Base-by-base conservation (phyloP, 345 rosid genomes). In the Noccaea bulbosa region DNA sequence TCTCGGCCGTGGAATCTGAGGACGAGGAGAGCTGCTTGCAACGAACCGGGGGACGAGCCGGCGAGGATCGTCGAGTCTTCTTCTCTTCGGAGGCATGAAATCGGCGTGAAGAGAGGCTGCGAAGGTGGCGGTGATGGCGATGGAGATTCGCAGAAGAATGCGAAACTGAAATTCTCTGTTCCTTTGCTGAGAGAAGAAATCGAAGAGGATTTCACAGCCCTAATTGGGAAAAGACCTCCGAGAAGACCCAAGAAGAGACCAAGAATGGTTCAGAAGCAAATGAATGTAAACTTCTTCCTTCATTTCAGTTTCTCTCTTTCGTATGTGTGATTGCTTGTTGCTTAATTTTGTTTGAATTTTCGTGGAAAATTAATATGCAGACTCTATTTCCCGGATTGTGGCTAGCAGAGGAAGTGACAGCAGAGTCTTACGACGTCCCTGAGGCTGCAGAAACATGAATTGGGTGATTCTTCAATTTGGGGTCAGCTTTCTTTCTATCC, bases 201-300 rank as follows among this genome's bases (percentile, higher is more conserved):
- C 51, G 93, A 84, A 70, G 78, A 79, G 52, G 96, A 89, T 73
- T 89, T 84, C 70, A 22, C 69, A 39, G 80, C 56, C 64, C 63
- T 89, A 39, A 45, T 80, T 12, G 83, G 89, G 45, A 80, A 63
- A 27, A 78, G 76, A 61, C 96, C 96, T 11, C 75, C 85, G 2
- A 70, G 89, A 39, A 67, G 87, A 72, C 91, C 91, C 8, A 89
- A 86, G 86, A 89, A 87, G 83, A 77, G 96, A 64, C 79, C 83
- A 8, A 77, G 85, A 30, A 14, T 60, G 11, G 83, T 83, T 45
- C 93, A 87, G 83, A 87, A 81, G 75, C 83, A 84, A 63, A 54
- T 87, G 81, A 87, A 87, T 75, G 96, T 86, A 80, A 45, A 12
- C 24, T 10, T 1, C 30, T 3, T 15, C 1, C 7, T 33, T 55